Conservation (phyloP, 148 eudicot genomes). For the Rhododendron kiyosumense region DNA sequence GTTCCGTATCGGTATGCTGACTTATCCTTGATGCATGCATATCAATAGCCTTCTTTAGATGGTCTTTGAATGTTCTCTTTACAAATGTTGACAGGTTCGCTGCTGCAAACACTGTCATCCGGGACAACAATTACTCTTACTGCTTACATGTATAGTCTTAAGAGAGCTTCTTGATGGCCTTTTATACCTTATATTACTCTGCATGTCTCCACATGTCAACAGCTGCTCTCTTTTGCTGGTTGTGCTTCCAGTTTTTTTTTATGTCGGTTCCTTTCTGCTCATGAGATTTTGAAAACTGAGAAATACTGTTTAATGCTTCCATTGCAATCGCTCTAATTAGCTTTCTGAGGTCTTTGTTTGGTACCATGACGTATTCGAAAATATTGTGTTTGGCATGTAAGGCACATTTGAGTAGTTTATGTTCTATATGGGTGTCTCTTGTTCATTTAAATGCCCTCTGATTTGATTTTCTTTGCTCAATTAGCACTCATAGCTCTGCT, state of each 20-base stretch:
- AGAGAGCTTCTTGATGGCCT: conserved; percentile 36
- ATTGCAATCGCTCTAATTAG: not conserved
- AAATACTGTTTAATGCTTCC: not conserved
- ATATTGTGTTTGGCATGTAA: not conserved
- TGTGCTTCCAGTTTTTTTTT: not conserved
- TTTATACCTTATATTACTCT: not conserved
- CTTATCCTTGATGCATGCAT: not conserved
- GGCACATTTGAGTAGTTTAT: not conserved
- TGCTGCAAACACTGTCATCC: conserved; percentile 33
- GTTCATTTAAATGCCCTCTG: not conserved
- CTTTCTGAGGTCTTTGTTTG: not conserved
- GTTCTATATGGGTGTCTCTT: not conserved
- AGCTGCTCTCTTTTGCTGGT: not conserved
- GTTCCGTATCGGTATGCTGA: conserved; percentile 5
- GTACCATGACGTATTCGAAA: not conserved
- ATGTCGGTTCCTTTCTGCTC: not conserved
- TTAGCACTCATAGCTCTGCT: not conserved
- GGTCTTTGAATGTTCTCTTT: not conserved
- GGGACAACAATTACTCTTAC: conserved; percentile 39
- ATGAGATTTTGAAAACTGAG: not conserved
- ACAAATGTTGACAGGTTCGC: conserved; percentile 33
- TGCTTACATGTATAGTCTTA: conserved; percentile 55
- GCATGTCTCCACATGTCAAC: not conserved
- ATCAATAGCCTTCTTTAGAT: not conserved
- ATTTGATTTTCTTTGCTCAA: not conserved